Base-by-base conservation (phyloP, 257 asterid species). In the Ballota nigra region DNA sequence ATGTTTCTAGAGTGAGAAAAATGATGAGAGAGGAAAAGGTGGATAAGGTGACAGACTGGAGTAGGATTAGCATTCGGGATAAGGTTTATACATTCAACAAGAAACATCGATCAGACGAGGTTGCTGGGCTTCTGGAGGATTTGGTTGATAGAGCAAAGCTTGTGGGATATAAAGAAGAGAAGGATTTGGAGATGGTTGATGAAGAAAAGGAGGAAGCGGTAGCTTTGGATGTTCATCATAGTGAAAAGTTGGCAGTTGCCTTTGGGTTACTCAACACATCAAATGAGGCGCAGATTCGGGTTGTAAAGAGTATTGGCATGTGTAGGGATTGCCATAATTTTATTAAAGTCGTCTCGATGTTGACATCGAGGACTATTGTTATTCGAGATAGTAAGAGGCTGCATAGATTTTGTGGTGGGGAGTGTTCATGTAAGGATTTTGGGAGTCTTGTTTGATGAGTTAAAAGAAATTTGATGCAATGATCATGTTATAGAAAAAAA, bases 361-460 rank as follows among this genome's bases (percentile, higher is more conserved):
- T 86, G 80, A 89, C 84, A 66, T 76, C 83, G 28, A 83, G 92
- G 77, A 86, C 81, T 55, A 85, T 94, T 53, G 78, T 91, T 12
- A 69, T 94, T 67, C 77, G 96, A 51, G 98, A 94, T 74, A 85
- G 91, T 70, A 89, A 89, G 84, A 80, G 89, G 66, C 86, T 86
- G 76, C 98, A 94, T 73, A 91, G 66, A 74, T 91, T 94, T 85
- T 80, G 45, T 31, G 52, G 79, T 63, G 97, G 97, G 38, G 24
- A 78, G 13, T 94, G 98, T 72, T 87, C 96, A 3, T 94, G 97
- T 84, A 94, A 96, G 61, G 97, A 89, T 84, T 89, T 87, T 80
- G 86, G 87, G 26, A 70, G 85, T 80, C 87, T 88, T 31, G 80
- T 79, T 69, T 89, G 81, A 83, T 63, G 68, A 72, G 36, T 69